Base-by-base conservation (phyloP, 139 green algal genomes). In the Asterochloris sp. region DNA sequence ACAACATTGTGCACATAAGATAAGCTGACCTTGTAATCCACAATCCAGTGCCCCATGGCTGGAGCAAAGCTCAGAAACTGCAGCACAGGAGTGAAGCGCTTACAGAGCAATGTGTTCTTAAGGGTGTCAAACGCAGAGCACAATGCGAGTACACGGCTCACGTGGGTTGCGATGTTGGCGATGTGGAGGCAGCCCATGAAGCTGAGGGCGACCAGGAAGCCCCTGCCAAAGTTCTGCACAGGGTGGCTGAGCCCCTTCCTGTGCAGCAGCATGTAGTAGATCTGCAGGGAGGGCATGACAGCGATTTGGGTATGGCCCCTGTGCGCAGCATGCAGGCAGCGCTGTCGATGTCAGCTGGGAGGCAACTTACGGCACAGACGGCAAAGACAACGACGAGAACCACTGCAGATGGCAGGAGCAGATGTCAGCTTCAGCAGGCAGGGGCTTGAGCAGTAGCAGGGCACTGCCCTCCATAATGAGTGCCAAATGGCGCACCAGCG, bases 31-130 rank as follows among this genome's bases (percentile, higher is more conserved):
- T 69, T 80, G 76, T 69, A 80, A 11, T 61, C 68, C 11, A 62
- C 68, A 24, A 80, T 62, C 76, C 76, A 80, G 60, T 80, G 68
- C 24, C 68, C 68, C 60, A 80, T 80, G n/a, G 76, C 76, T 54
- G 76, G 76, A 15, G 76, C n/a, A 80, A 80, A 80, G 76, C 76
- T 80, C 17, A 80, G 60, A 19, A 80, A 80, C 76, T 80, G 76
- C 76, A 80, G 38, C 38, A 54, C 38, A 54, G 2, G 38, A 54
- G 38, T 54, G 38, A 6, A 54, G 38, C 13, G 24, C 69, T 54
- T 62, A 21, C 17, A 17, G 11, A 47, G 12, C 26, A 47, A 0
- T 16, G 54, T 0, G 24, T 9, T n/a, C 26, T 62, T 10, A 77
- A 19, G 19, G 24, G 11, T 76, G 11, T 60, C 14, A 62, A 24